Evolutionary conservation across 2,329 filamentous ascomycete genomes (phyloP).

Genomic region (Exutisphaerella laricina): DNA sequence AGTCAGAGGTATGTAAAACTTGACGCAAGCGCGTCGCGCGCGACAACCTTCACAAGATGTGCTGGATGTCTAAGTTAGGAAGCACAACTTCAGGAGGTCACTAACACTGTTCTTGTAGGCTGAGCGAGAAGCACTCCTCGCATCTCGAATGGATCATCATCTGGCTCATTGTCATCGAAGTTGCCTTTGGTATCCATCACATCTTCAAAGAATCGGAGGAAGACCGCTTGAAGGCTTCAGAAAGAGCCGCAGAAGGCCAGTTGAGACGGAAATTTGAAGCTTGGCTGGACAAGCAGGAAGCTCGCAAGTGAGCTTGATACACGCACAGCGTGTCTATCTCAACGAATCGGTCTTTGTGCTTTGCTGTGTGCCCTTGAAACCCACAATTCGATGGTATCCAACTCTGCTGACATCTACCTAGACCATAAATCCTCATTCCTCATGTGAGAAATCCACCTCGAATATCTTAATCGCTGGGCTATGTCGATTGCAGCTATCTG

Average conservation of each 20-base stretch:
- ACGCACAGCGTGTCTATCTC: too few species aligned
- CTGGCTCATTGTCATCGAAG: constrained; percentile 84
- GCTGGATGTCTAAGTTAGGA: neutral
- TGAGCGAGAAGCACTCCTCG: constrained; percentile 84
- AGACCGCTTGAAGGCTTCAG: constrained; percentile 35
- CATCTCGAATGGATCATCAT: constrained; percentile 96
- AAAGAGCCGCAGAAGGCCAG: constrained; percentile 20
- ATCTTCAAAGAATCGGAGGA: constrained; percentile 59
- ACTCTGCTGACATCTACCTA: neutral
- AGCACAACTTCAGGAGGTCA: neutral
- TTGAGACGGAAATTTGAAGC: too few species aligned
- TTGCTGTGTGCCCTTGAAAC: too few species aligned
- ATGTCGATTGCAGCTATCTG: too few species aligned
- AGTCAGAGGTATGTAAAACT: constrained; percentile 57
- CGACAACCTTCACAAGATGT: too few species aligned
- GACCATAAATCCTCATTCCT: too few species aligned
- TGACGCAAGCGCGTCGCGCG: neutral
- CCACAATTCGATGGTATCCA: neutral
- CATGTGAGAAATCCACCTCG: too few species aligned
- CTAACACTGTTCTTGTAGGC: constrained; percentile 18
- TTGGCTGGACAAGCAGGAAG: too few species aligned
- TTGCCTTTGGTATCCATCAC: constrained; percentile 75
- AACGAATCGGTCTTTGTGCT: neutral
- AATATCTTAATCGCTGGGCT: too few species aligned
- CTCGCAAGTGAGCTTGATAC: too few species aligned